Evolutionary conservation across 441 rosid species (phyloP), one percentile per base, ranked within the genome.

Genomic region (Euphorbia corollata): DNA sequence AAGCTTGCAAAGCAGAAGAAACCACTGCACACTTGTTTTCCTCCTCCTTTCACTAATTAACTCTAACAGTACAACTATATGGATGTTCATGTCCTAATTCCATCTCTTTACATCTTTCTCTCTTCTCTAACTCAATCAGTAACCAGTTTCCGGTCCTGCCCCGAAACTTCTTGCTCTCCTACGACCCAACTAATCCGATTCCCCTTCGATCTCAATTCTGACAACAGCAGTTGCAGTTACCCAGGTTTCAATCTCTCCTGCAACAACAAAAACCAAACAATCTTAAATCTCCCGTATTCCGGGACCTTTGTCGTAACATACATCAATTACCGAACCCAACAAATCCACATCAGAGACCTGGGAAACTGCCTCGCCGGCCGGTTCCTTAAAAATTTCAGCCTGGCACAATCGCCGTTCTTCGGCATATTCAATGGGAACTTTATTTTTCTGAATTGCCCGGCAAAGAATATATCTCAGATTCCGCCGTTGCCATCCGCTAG

Each of bases 191-290:
- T 10, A 11, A 65, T 82, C 8, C 74, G 74, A 7, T 85, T 79
- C 70, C 85, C 88, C 5, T 84, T 82, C 77, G 69, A 76, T 12
- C 61, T 82, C 1, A 53, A 15, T 65, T 5, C 9, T 15, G 36
- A 23, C 7, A n/a, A 64, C 19, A 19, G 45, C 13, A 39, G 59
- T 0, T 77, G 81, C 61, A 68, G 78, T 64, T 84, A 64, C 61
- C 81, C 73, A 0, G 71, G 75, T 1, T 83, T 77, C 67, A 48
- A 59, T 11, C 75, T 85, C 50, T 67, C 76, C 0, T 83, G 86
- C 80, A 58, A 39, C 61, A 16, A 55, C 30, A 0, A 30, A 6
- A 30, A 7, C 70, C 58, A 63, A 30, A 20, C 78, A 4, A 65
- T 66, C 70, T 74, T 82, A 18, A 67, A 57, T 63, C 76, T 85